Evolutionary conservation across 2,329 filamentous ascomycete genomes (phyloP).

Genomic region (Aspergillus melleus): DNA sequence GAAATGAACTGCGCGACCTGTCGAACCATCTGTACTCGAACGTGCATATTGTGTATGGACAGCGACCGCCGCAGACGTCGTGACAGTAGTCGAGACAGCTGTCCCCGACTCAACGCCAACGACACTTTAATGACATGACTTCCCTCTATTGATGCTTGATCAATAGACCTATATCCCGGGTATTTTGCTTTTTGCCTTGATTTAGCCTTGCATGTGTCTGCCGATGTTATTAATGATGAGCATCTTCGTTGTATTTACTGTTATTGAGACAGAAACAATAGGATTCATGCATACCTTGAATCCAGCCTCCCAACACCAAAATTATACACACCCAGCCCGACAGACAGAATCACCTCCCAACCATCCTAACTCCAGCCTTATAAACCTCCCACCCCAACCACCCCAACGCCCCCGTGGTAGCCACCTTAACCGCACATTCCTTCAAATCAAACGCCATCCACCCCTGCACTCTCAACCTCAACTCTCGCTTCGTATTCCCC

Average conservation of each 20-base stretch:
- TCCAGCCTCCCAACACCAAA: no score
- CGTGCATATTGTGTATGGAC: constrained; percentile 32
- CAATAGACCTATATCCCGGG: neutral
- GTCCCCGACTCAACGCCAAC: neutral
- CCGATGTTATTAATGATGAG: neutral
- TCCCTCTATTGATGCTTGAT: neutral
- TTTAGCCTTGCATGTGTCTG: neutral
- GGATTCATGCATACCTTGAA: no score
- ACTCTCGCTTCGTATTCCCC: neutral
- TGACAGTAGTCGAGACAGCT: neutral
- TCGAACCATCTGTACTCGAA: constrained; percentile 39
- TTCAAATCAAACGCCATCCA: neutral
- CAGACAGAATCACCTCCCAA: neutral
- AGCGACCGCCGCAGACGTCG: constrained; percentile 15
- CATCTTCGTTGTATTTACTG: neutral
- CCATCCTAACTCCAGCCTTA: neutral
- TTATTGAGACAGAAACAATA: neutral
- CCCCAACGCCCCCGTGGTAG: neutral
- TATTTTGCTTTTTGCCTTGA: neutral
- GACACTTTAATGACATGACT: neutral
- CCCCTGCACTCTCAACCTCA: neutral
- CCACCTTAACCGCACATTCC: neutral
- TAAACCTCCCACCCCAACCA: neutral
- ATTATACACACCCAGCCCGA: no score
- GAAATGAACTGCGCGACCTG: constrained; percentile 38